phyloP scores from a whole-genome alignment of 768 basidiomycete genomes.

The Dacryopinax primogenitus region DNA sequence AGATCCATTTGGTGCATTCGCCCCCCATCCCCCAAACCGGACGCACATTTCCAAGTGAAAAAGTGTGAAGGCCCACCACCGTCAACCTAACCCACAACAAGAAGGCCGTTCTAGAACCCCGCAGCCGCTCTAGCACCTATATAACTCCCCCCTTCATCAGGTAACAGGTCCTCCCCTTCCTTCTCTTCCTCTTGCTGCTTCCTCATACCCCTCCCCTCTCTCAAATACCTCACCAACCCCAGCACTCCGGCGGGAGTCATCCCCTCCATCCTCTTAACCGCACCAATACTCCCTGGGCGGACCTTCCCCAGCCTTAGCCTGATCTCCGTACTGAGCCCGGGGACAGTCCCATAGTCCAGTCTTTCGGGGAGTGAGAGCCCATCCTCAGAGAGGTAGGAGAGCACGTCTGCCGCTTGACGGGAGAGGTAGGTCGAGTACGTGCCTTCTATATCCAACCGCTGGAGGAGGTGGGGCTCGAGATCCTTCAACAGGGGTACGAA shows the following conservation, averaged over 20 bases:
- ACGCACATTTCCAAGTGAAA: no score
- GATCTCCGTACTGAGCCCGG: constrained; percentile 65
- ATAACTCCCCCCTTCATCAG: not conserved
- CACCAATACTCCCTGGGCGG: constrained; percentile 65
- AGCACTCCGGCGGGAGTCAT: constrained; percentile 76
- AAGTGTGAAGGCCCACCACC: no score
- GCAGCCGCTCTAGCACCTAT: not conserved
- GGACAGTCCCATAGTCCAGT: constrained; percentile 56
- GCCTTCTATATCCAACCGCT: constrained; percentile 64
- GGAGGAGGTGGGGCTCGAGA: constrained; percentile 40
- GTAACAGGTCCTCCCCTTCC: not conserved
- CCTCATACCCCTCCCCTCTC: constrained; percentile 4
- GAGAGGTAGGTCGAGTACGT: constrained; percentile 35
- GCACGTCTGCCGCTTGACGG: constrained; percentile 65
- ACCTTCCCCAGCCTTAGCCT: constrained; percentile 47
- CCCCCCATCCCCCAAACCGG: no score
- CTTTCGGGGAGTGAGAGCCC: constrained; percentile 46
- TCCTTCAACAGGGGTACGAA: constrained; percentile 40
- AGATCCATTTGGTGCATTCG: no score
- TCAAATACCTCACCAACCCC: constrained; percentile 52
- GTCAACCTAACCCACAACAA: no score
- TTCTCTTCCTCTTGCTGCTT: not conserved
- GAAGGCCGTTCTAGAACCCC: not conserved
- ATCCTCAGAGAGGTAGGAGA: constrained; percentile 64
- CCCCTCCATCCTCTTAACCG: constrained; percentile 84